Base-by-base conservation (phyloP, 2,329 filamentous ascomycete species). In the Talaromyces sp. region DNA sequence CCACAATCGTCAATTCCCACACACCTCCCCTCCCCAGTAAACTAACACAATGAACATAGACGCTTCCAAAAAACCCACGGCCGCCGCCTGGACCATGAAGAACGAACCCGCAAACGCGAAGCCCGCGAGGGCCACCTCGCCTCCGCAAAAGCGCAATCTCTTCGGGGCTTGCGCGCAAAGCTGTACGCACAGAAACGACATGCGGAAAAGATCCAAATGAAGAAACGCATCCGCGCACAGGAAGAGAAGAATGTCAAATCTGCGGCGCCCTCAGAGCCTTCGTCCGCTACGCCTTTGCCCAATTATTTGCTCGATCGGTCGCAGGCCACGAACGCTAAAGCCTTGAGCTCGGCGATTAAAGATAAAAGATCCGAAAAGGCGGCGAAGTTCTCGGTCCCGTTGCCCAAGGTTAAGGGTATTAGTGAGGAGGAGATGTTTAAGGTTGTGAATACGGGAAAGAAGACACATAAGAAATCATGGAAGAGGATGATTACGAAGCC, bases 171-270 rank as follows among this genome's bases (percentile, higher is more conserved):
- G 72, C 86, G 92, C 68, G 95, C 95, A 71, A 99, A 99, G 85
- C 84, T 96, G 74, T 89, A 95, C 83, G 90, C 94, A 79, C 89
- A 98, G 86, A 92, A 93, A 84, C 88, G 95, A 31, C 91, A 93
- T 83, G 90, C 93, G 78, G 93, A 99, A 85, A 99, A 99, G 89
- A 96, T 97, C 77, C 92, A 96, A 86, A 93, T 97, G 90, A 90
- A 90, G 81, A 96, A 97, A 86, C 84, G 89, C 74, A 96, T 99
- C 86, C 92, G 91, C 81, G 90, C 92, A 52, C 92, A 97, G 83
- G 95, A 99, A 81, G 92, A 97, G 84, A 89, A 92, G 81, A 96
- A 97, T 76, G 89, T 98, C 84, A 97, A 98, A 82, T 91, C 90
- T 9, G 83, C 86, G 37, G 89, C 89, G 63, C 88, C 90, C 70